phyloP scores from a whole-genome alignment of 305 asterid genomes.

The Fraxinus sp. region DNA sequence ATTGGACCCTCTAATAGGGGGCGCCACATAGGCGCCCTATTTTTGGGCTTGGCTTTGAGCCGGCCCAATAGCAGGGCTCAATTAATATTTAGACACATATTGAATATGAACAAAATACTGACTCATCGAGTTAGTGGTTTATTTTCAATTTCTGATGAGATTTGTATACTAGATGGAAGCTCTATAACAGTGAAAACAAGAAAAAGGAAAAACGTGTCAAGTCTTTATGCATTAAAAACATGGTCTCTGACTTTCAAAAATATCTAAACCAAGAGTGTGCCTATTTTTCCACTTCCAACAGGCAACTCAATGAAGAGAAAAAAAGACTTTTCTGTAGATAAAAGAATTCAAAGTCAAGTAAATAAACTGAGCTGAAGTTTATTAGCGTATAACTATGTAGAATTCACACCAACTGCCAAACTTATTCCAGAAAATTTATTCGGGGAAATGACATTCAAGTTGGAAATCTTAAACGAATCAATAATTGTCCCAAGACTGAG shows the following conservation, averaged over 20 bases:
- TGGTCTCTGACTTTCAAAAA: neutral
- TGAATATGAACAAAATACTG: too few species aligned
- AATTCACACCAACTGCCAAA: neutral
- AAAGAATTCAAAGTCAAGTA: neutral
- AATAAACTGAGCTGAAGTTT: neutral
- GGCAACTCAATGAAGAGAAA: neutral
- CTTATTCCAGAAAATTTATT: neutral
- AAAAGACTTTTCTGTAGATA: neutral
- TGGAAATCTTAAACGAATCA: neutral
- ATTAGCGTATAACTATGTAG: neutral
- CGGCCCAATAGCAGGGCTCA: too few species aligned
- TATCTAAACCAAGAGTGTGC: neutral
- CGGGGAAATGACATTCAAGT: neutral
- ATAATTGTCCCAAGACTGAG: neutral
- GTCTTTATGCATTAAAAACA: neutral
- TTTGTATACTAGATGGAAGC: too few species aligned
- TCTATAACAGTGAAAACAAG: too few species aligned
- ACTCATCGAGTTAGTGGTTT: too few species aligned
- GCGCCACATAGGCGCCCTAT: too few species aligned
- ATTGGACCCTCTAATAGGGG: too few species aligned
- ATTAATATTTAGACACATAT: too few species aligned
- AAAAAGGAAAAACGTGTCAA: too few species aligned
- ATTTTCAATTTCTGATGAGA: too few species aligned
- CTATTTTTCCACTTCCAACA: neutral
- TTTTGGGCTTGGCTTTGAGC: too few species aligned